Base-by-base conservation (phyloP, 2,329 filamentous ascomycete species). In the Sporothrix luriei region DNA sequence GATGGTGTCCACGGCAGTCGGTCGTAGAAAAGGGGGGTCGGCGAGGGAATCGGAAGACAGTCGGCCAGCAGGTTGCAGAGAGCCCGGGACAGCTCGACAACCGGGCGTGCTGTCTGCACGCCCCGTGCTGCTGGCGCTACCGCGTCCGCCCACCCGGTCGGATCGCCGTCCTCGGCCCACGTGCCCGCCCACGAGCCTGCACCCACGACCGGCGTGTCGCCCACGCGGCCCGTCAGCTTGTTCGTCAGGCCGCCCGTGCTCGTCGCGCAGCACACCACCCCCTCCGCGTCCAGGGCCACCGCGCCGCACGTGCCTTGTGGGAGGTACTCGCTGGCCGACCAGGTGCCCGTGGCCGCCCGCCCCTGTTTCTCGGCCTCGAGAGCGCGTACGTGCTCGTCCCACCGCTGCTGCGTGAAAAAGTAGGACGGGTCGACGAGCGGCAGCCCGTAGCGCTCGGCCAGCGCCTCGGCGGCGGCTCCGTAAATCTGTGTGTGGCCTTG, bases 171-270 rank as follows among this genome's bases (percentile, higher is more conserved):
- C 69, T 89, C 85, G 9, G 79, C 78, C 92, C 92, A 97, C 74
- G 93, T 87, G 77, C 96, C 93, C 0, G 93, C 92, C 92, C 93
- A 97, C 78, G 93, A 97, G 0, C 93, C 93, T 0, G 93, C 91
- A 0, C 93, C 93, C 0, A 93, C 81, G 0, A 90, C 90, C 0
- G 93, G 93, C 13, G 93, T 97, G 77, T 97, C 93, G 0, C 93
- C 93, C 72, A 97, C 90, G 24, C 93, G 84, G 0, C 93, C 93
- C 0, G 91, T 91, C 68, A 94, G 80, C 81, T 97, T 97, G 78
- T 97, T 97, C 26, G 93, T 97, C 78, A 97, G 78, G 0, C 93
- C 93, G 5, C 93, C 93, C 0, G 87, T 89, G 75, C 85, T 88
- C 2, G 87, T 89, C 0, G 87, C 87, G n/a, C 78, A 82, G 74